Base-by-base conservation (phyloP, 805 yeast genomes). In the Barnettozyma salicaria region DNA sequence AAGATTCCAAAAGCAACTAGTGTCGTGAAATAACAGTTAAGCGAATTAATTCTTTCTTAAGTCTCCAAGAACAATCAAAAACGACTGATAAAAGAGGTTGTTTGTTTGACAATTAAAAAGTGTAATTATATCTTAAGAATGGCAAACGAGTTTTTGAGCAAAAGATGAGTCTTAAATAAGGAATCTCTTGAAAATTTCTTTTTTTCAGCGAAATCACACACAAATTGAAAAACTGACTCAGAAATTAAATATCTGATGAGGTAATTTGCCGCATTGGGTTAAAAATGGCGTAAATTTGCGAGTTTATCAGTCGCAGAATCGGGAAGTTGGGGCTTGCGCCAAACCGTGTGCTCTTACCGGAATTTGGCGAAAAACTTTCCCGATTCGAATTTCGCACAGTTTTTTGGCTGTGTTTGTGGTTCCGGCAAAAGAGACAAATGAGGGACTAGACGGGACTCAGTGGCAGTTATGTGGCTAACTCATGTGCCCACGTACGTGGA, bases 211-310 rank as follows among this genome's bases (percentile, higher is more conserved):
- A 25, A 36, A 31, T 27, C 24, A 20, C 18, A 27, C n/a, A 17
- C 33, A 37, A 31, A 25, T 37, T 30, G 27, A 18, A 19, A 7
- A 27, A 22, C 36, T 39, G 42, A 39, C 42, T 39, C 42, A 39
- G 42, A 37, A 30, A 18, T 25, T 27, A 16, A 29, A 4, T 12
- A 25, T 26, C 34, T 4, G 16, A 23, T 23, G 11, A 22, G 23
- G 37, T n/a, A 27, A 5, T 9, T 6, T 26, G 4, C 32, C 24
- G 8, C 12, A 27, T 27, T 20, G 4, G 21, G 36, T 11, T 4
- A 14, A 30, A 34, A 23, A 7, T 7, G 34, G 36, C 33, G 24
- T 10, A 16, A 12, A 19, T 14, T 8, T 19, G 37, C 20, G 27
- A 19, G 18, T 30, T 25, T 10, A 10, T 17, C n/a, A n/a, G n/a